These are phyloP conservation scores for Hypoxylon lienhwacheense DNA, from an alignment of 495 filamentous ascomycete species.

Conservation along the genomic window DNA sequence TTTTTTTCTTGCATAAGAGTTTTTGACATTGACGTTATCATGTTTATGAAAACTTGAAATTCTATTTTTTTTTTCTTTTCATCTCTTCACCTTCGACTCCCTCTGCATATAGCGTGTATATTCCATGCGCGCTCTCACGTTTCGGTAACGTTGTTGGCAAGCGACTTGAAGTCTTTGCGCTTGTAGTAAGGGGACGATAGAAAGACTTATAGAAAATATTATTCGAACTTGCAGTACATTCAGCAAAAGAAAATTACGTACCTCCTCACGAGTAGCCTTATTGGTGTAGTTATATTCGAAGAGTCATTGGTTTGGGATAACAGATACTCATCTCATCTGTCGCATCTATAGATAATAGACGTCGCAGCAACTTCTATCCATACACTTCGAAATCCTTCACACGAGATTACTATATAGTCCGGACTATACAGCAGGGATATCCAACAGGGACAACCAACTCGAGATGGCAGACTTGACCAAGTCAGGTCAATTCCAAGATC, in stretches of 20 bases:
- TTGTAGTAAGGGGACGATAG: constrained; percentile 53
- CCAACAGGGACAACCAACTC: constrained; percentile 24
- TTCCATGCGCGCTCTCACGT: constrained; percentile 11
- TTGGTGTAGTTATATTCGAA: neutral
- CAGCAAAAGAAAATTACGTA: too few species aligned
- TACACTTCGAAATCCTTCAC: constrained; percentile 17
- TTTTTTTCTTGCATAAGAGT: too few species aligned
- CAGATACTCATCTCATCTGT: constrained; percentile 5
- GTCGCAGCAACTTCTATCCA: constrained; percentile 11
- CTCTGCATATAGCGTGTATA: constrained; percentile 5
- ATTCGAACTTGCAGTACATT: too few species aligned
- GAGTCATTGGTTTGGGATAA: constrained; percentile 1
- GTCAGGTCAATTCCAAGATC: constrained; percentile 18
- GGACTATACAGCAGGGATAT: constrained; percentile 24
- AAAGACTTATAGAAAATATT: constrained; percentile 57
- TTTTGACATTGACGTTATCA: too few species aligned
- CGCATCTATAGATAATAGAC: constrained; percentile 15
- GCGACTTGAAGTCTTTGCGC: constrained; percentile 67
- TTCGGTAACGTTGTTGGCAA: constrained; percentile 44
- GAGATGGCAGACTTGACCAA: constrained; percentile 37
- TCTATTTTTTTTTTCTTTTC: constrained; percentile 1
- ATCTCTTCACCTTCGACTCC: neutral
- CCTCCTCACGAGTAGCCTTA: too few species aligned
- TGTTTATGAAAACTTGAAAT: neutral
- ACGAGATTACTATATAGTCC: constrained; percentile 21